A percentile compares a stretch with the other conserved stretches of the same genome.
Conservation (phyloP, 2,329 filamentous ascomycete species). For the Monosporascus sp. region DNA sequence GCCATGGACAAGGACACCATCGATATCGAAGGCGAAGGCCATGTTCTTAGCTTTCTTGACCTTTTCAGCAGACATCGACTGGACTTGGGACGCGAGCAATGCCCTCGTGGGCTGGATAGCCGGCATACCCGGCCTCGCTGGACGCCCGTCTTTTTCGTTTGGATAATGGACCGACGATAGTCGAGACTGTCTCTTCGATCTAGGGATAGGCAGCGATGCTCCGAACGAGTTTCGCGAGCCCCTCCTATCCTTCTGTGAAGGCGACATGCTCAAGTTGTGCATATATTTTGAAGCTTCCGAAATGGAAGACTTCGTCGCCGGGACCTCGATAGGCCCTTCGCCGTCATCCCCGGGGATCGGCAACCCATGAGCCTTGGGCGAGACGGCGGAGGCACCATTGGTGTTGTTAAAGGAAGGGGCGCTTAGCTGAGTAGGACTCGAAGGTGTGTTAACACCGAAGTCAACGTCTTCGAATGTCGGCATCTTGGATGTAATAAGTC, state of each 20-base stretch:
- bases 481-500: constrained; percentile 40
- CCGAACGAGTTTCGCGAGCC: constrained; percentile 73
- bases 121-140: constrained; percentile 51
- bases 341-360: constrained; percentile 39
- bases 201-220: constrained; percentile 65
- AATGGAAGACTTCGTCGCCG: constrained; percentile 62
- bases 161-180: constrained; percentile 53
- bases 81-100: constrained; percentile 64
- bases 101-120: constrained; percentile 58
- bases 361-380: constrained; percentile 26
- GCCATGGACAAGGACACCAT: constrained; percentile 71
- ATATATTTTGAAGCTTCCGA: constrained; percentile 65
- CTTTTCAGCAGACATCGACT: constrained; percentile 62
- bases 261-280: constrained; percentile 65
- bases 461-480: constrained; percentile 55
- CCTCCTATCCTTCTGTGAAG: constrained; percentile 62
- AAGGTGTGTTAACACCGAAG: constrained; percentile 36
- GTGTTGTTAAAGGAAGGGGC: constrained; percentile 19
- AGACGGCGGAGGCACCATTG: constrained; percentile 23
- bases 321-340: constrained; percentile 60
- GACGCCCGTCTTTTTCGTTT: constrained; percentile 38
- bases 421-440: constrained; percentile 15
- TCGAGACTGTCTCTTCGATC: constrained; percentile 63
- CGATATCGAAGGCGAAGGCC: constrained; percentile 77
- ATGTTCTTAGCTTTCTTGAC: constrained; percentile 69